These are phyloP conservation scores for Moricandia arvensis DNA, from an alignment of 345 rosid genomes.

Conservation along the genomic window DNA sequence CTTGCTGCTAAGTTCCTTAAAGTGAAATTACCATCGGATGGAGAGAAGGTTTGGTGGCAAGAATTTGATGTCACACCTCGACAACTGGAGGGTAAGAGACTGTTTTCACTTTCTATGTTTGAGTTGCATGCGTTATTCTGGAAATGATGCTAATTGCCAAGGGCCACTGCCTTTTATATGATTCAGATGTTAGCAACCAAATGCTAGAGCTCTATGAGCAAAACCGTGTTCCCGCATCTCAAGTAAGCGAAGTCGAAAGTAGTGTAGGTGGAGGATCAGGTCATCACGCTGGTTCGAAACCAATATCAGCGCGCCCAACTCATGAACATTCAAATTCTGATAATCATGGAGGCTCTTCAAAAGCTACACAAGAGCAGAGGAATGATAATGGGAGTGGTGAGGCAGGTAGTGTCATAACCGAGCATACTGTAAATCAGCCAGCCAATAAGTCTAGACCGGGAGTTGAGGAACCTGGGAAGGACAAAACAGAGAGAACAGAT, in stretches of 20 bases:
- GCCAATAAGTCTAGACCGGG: constrained; percentile 42
- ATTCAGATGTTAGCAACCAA: constrained; percentile 92
- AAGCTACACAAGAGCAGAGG: constrained; percentile 43
- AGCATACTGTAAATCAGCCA: constrained; percentile 46
- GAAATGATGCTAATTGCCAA: constrained; percentile 4
- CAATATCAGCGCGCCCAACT: constrained; percentile 42
- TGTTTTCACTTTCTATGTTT: constrained; percentile 6
- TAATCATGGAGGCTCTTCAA: constrained; percentile 46
- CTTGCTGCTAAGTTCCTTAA: constrained; percentile 98
- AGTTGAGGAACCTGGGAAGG: constrained; percentile 45
- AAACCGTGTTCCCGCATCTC: constrained; percentile 71
- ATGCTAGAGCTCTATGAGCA: constrained; percentile 94
- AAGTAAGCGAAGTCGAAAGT: constrained; percentile 83
- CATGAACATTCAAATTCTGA: constrained; percentile 54
- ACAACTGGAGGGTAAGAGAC: constrained; percentile 74
- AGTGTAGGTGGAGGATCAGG: constrained; percentile 63
- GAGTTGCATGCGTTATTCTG: neutral
- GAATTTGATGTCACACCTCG: constrained; percentile 98
- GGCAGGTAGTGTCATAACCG: constrained; percentile 67
- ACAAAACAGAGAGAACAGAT: constrained; percentile 51
- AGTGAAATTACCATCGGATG: constrained; percentile 98
- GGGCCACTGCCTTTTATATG: neutral
- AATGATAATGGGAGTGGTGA: constrained; percentile 70
- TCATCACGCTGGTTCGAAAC: constrained; percentile 43
- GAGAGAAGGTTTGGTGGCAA: constrained; percentile 99